phyloP scores from a whole-genome alignment of 129 eudicot species.

The Tanacetum coccineum region DNA sequence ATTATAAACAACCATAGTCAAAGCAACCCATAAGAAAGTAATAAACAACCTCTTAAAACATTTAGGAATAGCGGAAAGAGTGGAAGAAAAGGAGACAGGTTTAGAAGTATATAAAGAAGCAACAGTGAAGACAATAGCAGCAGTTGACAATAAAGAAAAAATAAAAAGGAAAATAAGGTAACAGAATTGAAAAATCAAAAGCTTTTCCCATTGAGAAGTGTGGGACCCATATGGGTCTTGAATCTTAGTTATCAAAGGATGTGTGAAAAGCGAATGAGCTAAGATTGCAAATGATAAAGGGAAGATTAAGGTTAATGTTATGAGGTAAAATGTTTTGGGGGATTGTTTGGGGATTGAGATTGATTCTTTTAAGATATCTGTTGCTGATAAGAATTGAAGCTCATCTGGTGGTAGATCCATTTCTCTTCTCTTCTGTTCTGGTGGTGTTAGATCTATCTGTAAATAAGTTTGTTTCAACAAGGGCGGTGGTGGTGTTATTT shows the following conservation, averaged over 20 bases:
- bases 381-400: constrained; percentile 58
- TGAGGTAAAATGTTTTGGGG: constrained; percentile 69
- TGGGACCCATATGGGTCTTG: constrained; percentile 39
- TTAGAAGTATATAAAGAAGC: constrained; percentile 75
- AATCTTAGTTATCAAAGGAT: constrained; percentile 58
- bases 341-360: constrained; percentile 71
- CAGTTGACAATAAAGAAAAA: constrained; percentile 82
- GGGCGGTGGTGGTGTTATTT: too few species aligned
- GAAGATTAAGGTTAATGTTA: constrained; percentile 73
- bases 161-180: constrained; percentile 75
- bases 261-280: constrained; percentile 85
- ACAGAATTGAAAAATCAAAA: constrained; percentile 53
- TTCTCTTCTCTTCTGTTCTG: background rate
- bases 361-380: constrained; percentile 59
- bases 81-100: constrained; percentile 56
- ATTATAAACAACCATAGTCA: constrained; percentile 57
- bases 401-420: constrained; percentile 81
- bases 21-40: constrained; percentile 71
- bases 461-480: too few species aligned
- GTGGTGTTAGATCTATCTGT: too few species aligned
- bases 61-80: constrained; percentile 64
- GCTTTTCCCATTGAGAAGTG: constrained; percentile 50
- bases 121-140: constrained; percentile 85
- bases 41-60: constrained; percentile 69
- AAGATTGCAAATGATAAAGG: constrained; percentile 82